Conservation (phyloP, 371 early-diverging fungal genomes). For the Apophysomyces sp. region DNA sequence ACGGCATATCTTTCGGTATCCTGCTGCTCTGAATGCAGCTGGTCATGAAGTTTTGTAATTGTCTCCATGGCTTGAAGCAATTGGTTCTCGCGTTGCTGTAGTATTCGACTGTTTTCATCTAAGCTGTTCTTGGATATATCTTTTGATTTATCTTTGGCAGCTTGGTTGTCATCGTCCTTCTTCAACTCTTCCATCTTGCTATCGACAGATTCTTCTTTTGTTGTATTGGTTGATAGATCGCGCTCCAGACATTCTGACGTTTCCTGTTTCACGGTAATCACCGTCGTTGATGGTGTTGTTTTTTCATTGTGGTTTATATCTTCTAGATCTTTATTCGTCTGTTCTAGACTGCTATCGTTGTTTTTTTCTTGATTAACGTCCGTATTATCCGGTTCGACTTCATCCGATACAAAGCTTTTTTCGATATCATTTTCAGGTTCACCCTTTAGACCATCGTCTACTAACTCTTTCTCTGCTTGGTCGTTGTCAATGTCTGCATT, state of each 20-base stretch:
- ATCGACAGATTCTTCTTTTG: no score
- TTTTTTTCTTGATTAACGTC: background rate
- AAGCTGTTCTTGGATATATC: background rate
- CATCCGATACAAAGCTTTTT: background rate
- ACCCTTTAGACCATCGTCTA: background rate
- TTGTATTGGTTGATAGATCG: no score
- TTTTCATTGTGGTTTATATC: background rate
- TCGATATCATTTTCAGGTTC: background rate
- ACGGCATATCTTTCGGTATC: slow-evolving; percentile 16
- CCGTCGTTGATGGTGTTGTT: background rate
- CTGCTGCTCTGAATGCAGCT: slow-evolving; percentile 52
- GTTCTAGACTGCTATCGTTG: no score
- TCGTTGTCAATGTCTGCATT: background rate
- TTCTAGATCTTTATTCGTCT: background rate
- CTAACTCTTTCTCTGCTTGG: background rate
- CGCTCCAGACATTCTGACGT: no score
- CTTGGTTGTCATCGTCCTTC: background rate
- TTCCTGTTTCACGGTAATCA: no score
- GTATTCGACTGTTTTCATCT: slow-evolving; percentile 20
- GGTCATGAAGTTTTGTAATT: slow-evolving; percentile 61
- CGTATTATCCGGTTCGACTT: background rate
- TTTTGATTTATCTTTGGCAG: background rate
- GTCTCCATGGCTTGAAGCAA: slow-evolving; percentile 60
- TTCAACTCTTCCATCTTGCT: background rate
- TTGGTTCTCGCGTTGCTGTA: slow-evolving; percentile 67